Evolutionary conservation across 768 basidiomycete genomes (phyloP).

Genomic region (Leucocoprinus birnbaumii): DNA sequence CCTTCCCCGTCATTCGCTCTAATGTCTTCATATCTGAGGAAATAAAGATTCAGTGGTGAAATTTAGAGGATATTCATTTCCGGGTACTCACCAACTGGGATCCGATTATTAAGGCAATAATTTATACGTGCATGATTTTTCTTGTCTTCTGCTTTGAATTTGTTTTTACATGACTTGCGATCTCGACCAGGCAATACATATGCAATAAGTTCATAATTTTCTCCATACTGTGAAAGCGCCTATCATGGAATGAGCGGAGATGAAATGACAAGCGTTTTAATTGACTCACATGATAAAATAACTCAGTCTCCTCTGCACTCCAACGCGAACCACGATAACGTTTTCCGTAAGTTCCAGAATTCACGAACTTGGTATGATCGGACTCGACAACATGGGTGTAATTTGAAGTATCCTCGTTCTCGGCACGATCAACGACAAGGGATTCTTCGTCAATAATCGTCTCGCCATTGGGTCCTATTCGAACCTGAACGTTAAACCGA

Average conservation of each 20-base stretch:
- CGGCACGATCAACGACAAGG: slow-evolving; percentile 73
- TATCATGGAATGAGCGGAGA: slow-evolving; percentile 29
- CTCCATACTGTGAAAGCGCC: slow-evolving; percentile 89
- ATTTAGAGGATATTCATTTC: background rate
- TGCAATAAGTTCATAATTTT: slow-evolving; percentile 91
- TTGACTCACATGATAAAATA: slow-evolving; percentile 75
- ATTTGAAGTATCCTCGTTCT: slow-evolving; percentile 61
- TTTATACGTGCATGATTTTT: slow-evolving; percentile 76
- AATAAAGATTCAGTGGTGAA: background rate
- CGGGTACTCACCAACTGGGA: slow-evolving; percentile 64
- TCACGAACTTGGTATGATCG: slow-evolving; percentile 82
- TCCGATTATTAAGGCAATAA: slow-evolving; percentile 67
- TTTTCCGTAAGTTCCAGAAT: slow-evolving; percentile 79
- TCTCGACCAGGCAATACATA: slow-evolving; percentile 82
- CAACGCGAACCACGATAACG: slow-evolving; percentile 81
- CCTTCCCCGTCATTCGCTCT: slow-evolving; percentile 80
- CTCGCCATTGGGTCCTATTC: slow-evolving; percentile 84
- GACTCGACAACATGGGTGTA: slow-evolving; percentile 82
- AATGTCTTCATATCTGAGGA: slow-evolving; percentile 65
- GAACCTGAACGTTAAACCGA: slow-evolving; percentile 81
- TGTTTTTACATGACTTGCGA: slow-evolving; percentile 88
- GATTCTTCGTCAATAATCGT: slow-evolving; percentile 86
- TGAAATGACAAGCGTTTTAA: background rate
- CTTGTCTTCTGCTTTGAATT: slow-evolving; percentile 89
- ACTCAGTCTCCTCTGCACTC: slow-evolving; percentile 87